phyloP scores from a whole-genome alignment of 441 rosid species.

The Corymbia calophylla region DNA sequence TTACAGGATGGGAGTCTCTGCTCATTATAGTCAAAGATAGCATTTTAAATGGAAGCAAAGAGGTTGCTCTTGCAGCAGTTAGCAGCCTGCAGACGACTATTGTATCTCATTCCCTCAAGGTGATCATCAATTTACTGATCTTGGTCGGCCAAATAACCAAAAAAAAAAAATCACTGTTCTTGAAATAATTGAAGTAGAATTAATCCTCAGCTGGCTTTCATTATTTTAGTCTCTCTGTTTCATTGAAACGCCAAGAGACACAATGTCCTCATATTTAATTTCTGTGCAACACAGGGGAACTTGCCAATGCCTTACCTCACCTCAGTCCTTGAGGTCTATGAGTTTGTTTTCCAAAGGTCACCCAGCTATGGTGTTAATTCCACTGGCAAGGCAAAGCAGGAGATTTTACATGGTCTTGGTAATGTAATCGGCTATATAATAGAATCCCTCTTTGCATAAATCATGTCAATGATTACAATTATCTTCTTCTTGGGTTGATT shows the following conservation, averaged over 20 bases:
- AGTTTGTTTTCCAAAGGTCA: constrained; percentile 72
- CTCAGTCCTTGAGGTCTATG: constrained; percentile 78
- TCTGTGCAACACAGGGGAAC: constrained; percentile 47
- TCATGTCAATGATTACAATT: neutral
- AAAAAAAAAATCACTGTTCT: neutral
- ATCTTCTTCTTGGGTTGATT: neutral
- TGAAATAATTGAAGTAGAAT: neutral
- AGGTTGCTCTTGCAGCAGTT: constrained; percentile 92
- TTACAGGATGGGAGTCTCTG: constrained; percentile 92
- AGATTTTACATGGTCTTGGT: constrained; percentile 91
- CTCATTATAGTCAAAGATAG: constrained; percentile 73
- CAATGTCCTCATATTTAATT: neutral
- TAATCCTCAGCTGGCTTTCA: neutral
- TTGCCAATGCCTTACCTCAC: constrained; percentile 75
- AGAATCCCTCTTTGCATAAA: neutral
- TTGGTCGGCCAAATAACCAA: neutral
- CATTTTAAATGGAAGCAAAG: constrained; percentile 86
- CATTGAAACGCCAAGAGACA: neutral
- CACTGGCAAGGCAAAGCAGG: constrained; percentile 84
- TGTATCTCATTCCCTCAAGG: constrained; percentile 78
- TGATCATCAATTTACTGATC: constrained; percentile 6
- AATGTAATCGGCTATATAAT: constrained; percentile 6
- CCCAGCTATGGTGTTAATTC: constrained; percentile 50
- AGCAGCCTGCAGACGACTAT: constrained; percentile 85
- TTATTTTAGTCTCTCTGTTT: neutral